Evolutionary conservation across 2,329 filamentous ascomycete species (phyloP).

Genomic region (Phyllosticta capitalensis): DNA sequence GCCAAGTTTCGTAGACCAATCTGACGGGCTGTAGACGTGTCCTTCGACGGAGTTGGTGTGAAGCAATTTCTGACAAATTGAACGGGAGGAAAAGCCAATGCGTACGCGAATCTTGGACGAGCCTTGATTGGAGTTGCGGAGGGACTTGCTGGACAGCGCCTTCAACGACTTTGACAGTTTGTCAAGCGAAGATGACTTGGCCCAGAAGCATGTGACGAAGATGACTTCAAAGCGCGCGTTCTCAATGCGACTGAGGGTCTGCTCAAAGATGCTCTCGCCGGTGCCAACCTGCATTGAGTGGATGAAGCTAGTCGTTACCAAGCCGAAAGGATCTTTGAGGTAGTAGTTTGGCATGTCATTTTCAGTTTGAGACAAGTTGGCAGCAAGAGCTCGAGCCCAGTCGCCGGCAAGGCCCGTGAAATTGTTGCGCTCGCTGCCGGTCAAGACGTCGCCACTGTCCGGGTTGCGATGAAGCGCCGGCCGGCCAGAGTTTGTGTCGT

Average conservation of each 20-base stretch:
- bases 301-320: slow-evolving; percentile 27
- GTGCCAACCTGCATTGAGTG: slow-evolving; percentile 35
- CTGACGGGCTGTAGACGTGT: slow-evolving; percentile 47
- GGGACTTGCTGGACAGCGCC: slow-evolving; percentile 45
- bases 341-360: slow-evolving; percentile 32
- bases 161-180: slow-evolving; percentile 49
- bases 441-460: neutral
- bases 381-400: slow-evolving; percentile 1
- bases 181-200: slow-evolving; percentile 51
- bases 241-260: slow-evolving; percentile 52
- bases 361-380: neutral
- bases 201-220: slow-evolving; percentile 78
- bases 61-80: slow-evolving; percentile 63
- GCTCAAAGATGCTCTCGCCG: slow-evolving; percentile 33
- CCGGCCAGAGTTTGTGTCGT: neutral
- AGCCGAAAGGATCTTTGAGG: slow-evolving; percentile 21
- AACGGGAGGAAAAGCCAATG: slow-evolving; percentile 68
- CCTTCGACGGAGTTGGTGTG: slow-evolving; percentile 57
- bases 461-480: neutral
- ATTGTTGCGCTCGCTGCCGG: slow-evolving; percentile 8
- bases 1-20: slow-evolving; percentile 54
- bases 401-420: slow-evolving; percentile 5
- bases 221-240: slow-evolving; percentile 56
- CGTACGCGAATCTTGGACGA: slow-evolving; percentile 47
- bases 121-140: slow-evolving; percentile 22